phyloP scores from a whole-genome alignment of 129 eudicot species.

The Tagetes patula region DNA sequence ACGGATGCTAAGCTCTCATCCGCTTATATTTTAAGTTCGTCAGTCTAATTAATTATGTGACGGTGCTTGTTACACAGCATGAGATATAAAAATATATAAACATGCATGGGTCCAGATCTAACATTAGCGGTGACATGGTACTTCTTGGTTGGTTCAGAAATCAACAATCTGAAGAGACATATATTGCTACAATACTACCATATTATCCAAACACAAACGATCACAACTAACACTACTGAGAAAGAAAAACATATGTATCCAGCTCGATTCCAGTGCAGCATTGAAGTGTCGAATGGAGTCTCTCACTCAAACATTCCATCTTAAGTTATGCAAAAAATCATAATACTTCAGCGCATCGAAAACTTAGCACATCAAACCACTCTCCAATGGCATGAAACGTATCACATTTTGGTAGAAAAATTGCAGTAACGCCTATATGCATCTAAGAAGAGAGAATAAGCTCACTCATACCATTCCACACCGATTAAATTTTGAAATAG shows the following conservation, averaged over 20 bases:
- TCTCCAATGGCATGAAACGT: background rate
- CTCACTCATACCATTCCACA: slow-evolving; percentile 14
- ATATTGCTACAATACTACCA: slow-evolving; percentile 9
- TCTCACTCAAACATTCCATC: slow-evolving; percentile 14
- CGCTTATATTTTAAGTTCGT: background rate
- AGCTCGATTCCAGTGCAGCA: slow-evolving; percentile 11
- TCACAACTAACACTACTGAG: slow-evolving; percentile 1
- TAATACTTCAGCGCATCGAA: slow-evolving; percentile 4
- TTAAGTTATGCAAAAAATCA: slow-evolving; percentile 6
- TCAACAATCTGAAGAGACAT: slow-evolving; percentile 7
- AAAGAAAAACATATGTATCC: background rate
- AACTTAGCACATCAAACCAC: background rate
- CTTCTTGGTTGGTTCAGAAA: background rate
- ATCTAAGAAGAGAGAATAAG: slow-evolving; percentile 2
- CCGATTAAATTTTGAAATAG: background rate
- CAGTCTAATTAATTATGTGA: background rate
- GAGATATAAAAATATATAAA: background rate
- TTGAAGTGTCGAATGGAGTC: background rate
- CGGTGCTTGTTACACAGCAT: background rate
- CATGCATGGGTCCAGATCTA: slow-evolving; percentile 5
- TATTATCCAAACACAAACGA: slow-evolving; percentile 12
- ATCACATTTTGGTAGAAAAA: slow-evolving; percentile 1
- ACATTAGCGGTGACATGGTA: background rate
- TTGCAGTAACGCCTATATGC: background rate
- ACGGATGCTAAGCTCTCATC: background rate